Evolutionary conservation across 106 monocot species (phyloP).

Genomic region (Apostasia shenzhenica): DNA sequence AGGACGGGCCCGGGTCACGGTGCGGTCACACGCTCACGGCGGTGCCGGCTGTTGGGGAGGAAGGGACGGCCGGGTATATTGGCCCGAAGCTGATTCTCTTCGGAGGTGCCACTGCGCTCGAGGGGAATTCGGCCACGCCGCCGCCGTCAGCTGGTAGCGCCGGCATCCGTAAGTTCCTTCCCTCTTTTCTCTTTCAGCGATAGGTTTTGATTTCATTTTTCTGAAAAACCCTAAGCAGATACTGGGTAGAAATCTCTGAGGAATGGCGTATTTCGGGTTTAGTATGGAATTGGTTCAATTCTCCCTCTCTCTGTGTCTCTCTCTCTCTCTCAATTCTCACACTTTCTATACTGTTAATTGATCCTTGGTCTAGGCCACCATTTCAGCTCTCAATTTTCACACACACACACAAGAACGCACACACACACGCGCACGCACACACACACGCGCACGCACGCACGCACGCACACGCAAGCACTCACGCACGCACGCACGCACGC

Average conservation of each 20-base stretch:
- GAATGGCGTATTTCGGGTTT: neutral
- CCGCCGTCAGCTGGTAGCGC: constrained; percentile 76
- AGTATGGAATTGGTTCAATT: too few species aligned
- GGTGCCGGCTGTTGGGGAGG: constrained; percentile 79
- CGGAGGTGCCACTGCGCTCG: constrained; percentile 92
- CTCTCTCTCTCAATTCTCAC: too few species aligned
- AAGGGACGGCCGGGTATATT: constrained; percentile 63
- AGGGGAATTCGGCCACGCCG: constrained; percentile 82
- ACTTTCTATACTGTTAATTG: too few species aligned
- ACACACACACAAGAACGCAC: too few species aligned
- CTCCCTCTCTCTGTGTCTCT: too few species aligned
- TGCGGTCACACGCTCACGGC: constrained; percentile 96
- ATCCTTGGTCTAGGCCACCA: too few species aligned
- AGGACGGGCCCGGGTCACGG: constrained; percentile 85
- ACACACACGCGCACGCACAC: too few species aligned
- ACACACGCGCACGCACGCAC: too few species aligned
- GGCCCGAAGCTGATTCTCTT: constrained; percentile 87
- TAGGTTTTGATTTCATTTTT: neutral
- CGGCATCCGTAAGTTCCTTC: constrained; percentile 69
- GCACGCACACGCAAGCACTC: too few species aligned
- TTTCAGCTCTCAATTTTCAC: too few species aligned
- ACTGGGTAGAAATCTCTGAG: neutral
- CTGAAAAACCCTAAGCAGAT: neutral
- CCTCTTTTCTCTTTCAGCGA: neutral
- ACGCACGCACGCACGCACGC: too few species aligned